These are phyloP conservation scores for Metschnikowia colocasiae DNA, from an alignment of 805 yeast species.

Conservation along the genomic window DNA sequence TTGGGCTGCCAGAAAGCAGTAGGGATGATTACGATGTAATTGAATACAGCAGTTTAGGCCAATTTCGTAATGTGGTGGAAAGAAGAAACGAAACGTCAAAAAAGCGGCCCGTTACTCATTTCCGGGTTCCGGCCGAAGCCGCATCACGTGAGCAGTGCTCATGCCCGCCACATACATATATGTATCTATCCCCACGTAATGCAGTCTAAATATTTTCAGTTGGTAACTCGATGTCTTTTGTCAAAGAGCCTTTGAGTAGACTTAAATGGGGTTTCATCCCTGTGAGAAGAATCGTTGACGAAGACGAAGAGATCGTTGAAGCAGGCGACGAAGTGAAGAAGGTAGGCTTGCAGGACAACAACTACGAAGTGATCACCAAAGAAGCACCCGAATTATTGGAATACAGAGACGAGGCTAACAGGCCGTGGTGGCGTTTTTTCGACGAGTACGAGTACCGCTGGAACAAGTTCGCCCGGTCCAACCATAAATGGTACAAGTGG, in stretches of 20 bases:
- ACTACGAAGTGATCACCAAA: constrained; percentile 7
- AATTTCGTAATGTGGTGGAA: too few species aligned
- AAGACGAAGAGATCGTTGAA: constrained; percentile 15
- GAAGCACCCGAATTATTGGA: constrained; percentile 23
- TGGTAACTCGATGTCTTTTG: constrained; percentile 5
- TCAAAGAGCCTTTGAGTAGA: constrained; percentile 15
- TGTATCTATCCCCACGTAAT: neutral
- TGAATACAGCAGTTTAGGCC: too few species aligned
- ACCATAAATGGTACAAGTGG: constrained; percentile 28
- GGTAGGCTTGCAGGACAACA: constrained; percentile 13
- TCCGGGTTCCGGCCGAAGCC: neutral
- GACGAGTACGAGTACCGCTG: constrained; percentile 31
- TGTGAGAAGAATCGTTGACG: constrained; percentile 32
- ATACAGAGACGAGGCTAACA: constrained; percentile 50
- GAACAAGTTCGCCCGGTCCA: constrained; percentile 15
- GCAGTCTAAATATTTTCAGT: neutral
- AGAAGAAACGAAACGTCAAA: too few species aligned
- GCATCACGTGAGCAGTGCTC: constrained; percentile 3
- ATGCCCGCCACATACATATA: constrained; percentile 4
- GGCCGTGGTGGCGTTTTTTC: constrained; percentile 49
- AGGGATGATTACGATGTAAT: neutral
- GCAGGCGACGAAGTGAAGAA: neutral
- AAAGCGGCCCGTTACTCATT: neutral
- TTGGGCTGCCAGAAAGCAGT: neutral
- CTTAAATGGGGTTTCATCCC: constrained; percentile 37